Evolutionary conservation across 345 rosid genomes (phyloP).

Genomic region (Camelina sativa): DNA sequence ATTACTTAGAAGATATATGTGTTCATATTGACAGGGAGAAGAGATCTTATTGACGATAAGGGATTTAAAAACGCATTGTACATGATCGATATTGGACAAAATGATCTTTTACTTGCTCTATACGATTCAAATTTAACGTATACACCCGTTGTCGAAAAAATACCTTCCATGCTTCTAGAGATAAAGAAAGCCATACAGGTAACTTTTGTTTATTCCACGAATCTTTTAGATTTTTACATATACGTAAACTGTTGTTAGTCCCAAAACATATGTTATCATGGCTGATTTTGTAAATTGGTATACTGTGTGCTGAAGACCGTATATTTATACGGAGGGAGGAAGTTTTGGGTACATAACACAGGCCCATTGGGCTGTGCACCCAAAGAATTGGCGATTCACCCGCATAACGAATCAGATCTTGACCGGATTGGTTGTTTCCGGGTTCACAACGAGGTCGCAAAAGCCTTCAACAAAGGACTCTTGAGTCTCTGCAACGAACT

Average conservation of each 20-base stretch:
- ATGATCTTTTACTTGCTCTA: conserved; percentile 53
- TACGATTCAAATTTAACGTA: conserved; percentile 40
- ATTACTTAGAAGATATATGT: too few species aligned
- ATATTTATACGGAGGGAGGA: conserved; percentile 60
- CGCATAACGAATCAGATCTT: conserved; percentile 44
- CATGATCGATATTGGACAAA: conserved; percentile 71
- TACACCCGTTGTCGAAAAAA: conserved; percentile 48
- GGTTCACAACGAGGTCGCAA: conserved; percentile 60
- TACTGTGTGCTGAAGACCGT: conserved; percentile 42
- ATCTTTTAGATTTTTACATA: neutral
- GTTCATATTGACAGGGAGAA: conserved; percentile 36
- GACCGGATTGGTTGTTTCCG: conserved; percentile 66
- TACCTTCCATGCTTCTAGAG: conserved; percentile 58
- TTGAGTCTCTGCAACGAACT: conserved; percentile 49
- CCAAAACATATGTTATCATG: neutral
- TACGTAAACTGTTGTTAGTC: neutral
- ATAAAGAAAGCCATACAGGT: conserved; percentile 59
- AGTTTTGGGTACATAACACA: conserved; percentile 71
- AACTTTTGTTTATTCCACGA: neutral
- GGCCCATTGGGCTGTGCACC: conserved; percentile 82
- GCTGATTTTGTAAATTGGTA: neutral
- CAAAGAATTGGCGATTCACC: conserved; percentile 48
- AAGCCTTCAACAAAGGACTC: conserved; percentile 54
- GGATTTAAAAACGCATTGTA: conserved; percentile 61
- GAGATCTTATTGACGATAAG: conserved; percentile 47